A percentile compares a stretch with the other conserved stretches of the same genome.
Conservation (phyloP, 495 filamentous ascomycete genomes). For the Daldinia bambusicola region DNA sequence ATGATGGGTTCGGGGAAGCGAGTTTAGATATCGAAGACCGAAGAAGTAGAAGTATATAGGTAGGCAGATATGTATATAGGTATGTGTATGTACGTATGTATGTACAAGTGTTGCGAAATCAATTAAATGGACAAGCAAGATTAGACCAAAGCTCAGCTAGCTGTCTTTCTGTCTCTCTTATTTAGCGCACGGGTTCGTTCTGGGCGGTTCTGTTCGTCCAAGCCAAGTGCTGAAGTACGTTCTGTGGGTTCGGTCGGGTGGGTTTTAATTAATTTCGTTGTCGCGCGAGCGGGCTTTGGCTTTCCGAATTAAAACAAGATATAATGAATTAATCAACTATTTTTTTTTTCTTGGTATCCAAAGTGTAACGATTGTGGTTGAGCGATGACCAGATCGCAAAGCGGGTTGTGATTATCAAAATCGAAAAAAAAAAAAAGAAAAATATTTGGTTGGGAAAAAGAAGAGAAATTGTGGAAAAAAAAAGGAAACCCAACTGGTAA, state of each 20-base stretch:
- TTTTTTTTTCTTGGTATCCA: neutral
- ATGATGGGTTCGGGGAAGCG: neutral
- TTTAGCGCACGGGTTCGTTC: neutral
- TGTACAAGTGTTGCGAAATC: neutral
- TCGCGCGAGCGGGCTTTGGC: neutral
- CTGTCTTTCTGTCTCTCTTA: neutral
- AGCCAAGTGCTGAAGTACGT: neutral
- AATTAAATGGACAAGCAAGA: neutral
- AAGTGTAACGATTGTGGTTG: conserved; percentile 18
- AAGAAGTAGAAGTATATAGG: neutral
- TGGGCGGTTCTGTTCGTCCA: neutral
- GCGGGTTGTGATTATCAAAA: conserved; percentile 12
- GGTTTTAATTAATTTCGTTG: conserved; percentile 1
- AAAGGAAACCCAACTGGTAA: neutral
- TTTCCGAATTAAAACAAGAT: conserved; percentile 3
- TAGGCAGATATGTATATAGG: neutral
- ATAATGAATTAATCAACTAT: neutral
- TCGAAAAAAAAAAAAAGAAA: neutral
- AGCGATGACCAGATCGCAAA: conserved; percentile 41
- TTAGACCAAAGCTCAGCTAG: neutral
- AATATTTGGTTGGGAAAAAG: neutral
- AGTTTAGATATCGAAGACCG: neutral
- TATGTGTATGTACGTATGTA: neutral
- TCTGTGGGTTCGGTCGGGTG: neutral
- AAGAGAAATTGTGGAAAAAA: conserved; percentile 4